Base-by-base conservation (phyloP, 805 yeast species). In the Starmerella roubikii region DNA sequence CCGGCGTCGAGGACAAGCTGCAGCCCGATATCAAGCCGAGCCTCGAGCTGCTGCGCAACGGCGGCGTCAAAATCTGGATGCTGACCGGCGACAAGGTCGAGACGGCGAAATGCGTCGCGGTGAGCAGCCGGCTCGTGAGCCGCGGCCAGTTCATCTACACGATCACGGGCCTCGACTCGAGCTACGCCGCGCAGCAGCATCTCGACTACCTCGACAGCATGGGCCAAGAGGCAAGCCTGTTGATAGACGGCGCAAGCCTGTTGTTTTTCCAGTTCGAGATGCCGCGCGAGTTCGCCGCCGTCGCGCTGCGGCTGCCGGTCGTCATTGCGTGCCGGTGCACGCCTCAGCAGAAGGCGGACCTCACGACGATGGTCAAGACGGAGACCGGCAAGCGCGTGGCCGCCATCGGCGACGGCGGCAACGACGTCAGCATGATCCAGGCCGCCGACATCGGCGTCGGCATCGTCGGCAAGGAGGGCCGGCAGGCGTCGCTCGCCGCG, bases 391-490 rank as follows among this genome's bases (percentile, higher is more conserved):
- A 82, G 54, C 66, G 98, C 37, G 96, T 88, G 2, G 88, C 97
- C 49, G 91, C 97, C 54, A 93, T 91, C 49, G 99, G 99, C 40
- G 99, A 91, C 60, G 99, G 99, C 53, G 99, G 99, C 52, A 91
- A 91, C 54, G 99, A 91, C 60, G 99, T 91, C 25, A 81, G 93
- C 51, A 91, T 91, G 99, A 91, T 91, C 49, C 98, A 91, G 61
- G 79, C 93, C 49, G 98, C 99, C 0, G 95, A 93, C 63, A 95
- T 91, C 9, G 99, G 99, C 43, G 94, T 91, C 22, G 99, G 99
- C 40, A 91, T 91, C 49, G 98, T 91, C 17, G 99, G 99, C 27
- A 91, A 91, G 58, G 99, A 91, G 58, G 99, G 99, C 26, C 79
- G 78, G 46, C 99, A 91, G 58, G 98, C 98, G 0, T 84, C 95